Evolutionary conservation across 352 stramenopile species (phyloP), one percentile per base, ranked within the genome.

Genomic region (Globisporangium splendens): DNA sequence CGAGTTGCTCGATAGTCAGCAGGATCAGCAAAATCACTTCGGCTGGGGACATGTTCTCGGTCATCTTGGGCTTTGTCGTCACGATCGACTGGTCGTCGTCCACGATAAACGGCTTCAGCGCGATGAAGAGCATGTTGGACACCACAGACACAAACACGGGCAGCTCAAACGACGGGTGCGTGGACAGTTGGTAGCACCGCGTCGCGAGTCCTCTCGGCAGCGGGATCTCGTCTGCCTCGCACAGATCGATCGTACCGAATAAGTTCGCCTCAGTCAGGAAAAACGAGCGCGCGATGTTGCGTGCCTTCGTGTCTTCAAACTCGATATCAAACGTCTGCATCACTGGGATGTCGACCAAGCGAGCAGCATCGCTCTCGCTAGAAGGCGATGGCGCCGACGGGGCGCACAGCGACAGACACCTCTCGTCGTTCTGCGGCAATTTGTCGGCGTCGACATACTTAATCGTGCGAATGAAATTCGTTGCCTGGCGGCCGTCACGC

Each of bases 391-490:
- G 2, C 21, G 31, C 35, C 20, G 22, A 46, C 13, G 50, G 51
- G 13, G 24, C 44, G 38, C 73, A 85, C 21, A 93, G 59, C 35
- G 84, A 93, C 8, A 93, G 65, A 46, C 84, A 90, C 8, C 58
- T 72, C n/a, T 88, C 77, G 59, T 93, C 84, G 50, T 63, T 91
- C 6, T 57, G 59, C 0, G 81, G 73, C 12, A 92, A 62, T 10
- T 72, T 63, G 0, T 78, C 63, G 3, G 65, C 55, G 8, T 62
- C 52, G 17, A 95, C 48, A 55, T 90, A 95, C 64, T 95, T 95
- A 61, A 89, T 86, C 3, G 85, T 95, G 44, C 85, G 75, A 43
- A 93, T 73, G 50, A 95, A 83, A 28, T 89, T 95, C 8, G 77
- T 86, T 14, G 77, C 91, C 53, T 95, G 85, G 0, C 83, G 73